These are phyloP conservation scores for Diaporthe aspalathi DNA, from an alignment of 2,329 filamentous ascomycete genomes.

Conservation along the genomic window DNA sequence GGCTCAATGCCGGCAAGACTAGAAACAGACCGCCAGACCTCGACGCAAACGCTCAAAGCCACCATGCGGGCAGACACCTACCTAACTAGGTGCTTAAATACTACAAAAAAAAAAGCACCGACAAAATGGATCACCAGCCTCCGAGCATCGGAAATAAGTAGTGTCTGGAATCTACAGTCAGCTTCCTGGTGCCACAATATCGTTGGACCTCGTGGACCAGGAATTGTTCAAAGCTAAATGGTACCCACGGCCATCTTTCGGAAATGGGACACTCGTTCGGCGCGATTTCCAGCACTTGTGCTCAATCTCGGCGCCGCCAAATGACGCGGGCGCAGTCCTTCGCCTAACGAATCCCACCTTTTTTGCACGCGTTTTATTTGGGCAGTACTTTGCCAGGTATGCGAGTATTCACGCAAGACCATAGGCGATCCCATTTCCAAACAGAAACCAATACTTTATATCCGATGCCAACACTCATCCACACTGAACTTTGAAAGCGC, in stretches of 20 bases:
- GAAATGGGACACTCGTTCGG: background rate
- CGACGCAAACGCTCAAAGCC: background rate
- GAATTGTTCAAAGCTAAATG: background rate
- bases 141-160: conserved; percentile 2
- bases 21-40: background rate
- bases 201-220: background rate
- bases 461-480: too few species aligned
- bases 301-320: background rate
- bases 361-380: too few species aligned
- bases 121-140: background rate
- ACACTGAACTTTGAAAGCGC: too few species aligned
- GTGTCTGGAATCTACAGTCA: background rate
- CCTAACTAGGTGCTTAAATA: too few species aligned
- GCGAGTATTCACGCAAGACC: too few species aligned
- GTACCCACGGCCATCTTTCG: background rate
- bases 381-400: too few species aligned
- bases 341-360: too few species aligned
- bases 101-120: background rate
- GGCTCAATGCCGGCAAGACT: background rate
- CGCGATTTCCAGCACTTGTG: background rate
- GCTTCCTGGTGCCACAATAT: background rate
- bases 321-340: conserved; percentile 7
- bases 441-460: too few species aligned
- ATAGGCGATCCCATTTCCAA: too few species aligned
- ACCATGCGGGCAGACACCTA: background rate